Base-by-base conservation (phyloP, 768 basidiomycete genomes). In the Daedalea quercina region DNA sequence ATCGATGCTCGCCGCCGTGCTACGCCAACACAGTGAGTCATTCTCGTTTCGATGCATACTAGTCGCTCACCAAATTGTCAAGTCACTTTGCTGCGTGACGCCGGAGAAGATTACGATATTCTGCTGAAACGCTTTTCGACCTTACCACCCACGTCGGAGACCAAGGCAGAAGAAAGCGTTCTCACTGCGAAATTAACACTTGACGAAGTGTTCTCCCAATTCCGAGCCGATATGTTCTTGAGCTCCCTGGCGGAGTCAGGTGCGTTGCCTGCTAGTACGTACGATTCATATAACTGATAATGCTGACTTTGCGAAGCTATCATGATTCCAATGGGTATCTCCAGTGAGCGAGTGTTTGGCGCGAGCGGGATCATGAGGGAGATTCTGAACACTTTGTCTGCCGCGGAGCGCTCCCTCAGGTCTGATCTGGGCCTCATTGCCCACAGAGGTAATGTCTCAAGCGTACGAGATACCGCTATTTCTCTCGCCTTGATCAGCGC, bases 191-290 rank as follows among this genome's bases (percentile, higher is more conserved):
- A 80, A 57, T 70, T 95, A n/a, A 84, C 82, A 0, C 69, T 97
- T 25, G 82, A 89, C 49, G 79, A 84, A 24, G 87, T 87, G 1
- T 84, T 94, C 58, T 76, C 78, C 34, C 82, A 82, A 7, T 91
- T 95, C 73, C 80, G 81, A 28, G 76, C 81, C 0, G 94, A 97
- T 64, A 88, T 96, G 73, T 89, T 94, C 65, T 73, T 96, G 53
- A 93, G 86, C 62, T 94, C 94, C 17, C 71, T 97, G 22, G 79
- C 86, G 0, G 95, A 98, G 65, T 95, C 95, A 1, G 85, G 94
- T 95, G 61, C 33, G 90, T 70, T 33, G n/a, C n/a, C n/a, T n/a
- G n/a, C 13, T 17, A 17, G 24, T 22, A 22, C 22, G 19, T 7
- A n/a, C n/a, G 25, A 9, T 19, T 40, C 19, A 17, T 11, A n/a